Evolutionary conservation across 441 rosid species (phyloP), one percentile per base, ranked within the genome.

Genomic region (Cnidoscolus chayamansa): DNA sequence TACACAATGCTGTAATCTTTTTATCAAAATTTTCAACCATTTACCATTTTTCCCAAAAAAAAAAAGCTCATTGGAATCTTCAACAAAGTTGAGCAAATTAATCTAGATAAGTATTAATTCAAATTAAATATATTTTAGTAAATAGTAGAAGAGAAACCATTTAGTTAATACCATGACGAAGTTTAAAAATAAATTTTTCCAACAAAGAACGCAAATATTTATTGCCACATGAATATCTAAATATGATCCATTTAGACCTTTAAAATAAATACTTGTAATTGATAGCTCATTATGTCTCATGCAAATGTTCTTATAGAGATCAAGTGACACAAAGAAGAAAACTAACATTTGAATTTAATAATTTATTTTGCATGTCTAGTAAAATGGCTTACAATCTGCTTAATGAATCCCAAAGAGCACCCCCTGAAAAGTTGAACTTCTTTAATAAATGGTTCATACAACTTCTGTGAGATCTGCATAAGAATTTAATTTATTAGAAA

Each of bases 331-430:
- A 65, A 47, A 25, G 31, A 19, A 0, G 0, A 47, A 17, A 10
- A 32, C 43, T 37, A 20, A 43, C 43, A 20, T 69, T 43, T 45
- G 45, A 32, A 25, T 31, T 12, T 16, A 60, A 71, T 3, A 62
- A 49, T 32, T 7, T 59, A 35, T 10, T 10, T 53, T 70, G 2
- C 1, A 4, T 19, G 25, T 55, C 2, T 7, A 10, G 16, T 47
- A 12, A 58, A 66, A 60, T 45, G 13, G 20, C 91, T 87, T 84
- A 89, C 98, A 32, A 93, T 86, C 76, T 91, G 94, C 77, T 86
- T 91, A 40, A 93, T 84, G 73, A 91, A 90, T 82, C 83, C 97
- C 5, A 74, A 66, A 15, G 98, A 89, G 77, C 97, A 93, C 56
- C 82, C 94, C 73, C 68, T 84, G 63, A 93, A 91, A 75, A 93